These are phyloP conservation scores for Collybia sp. DNA, from an alignment of 768 basidiomycete species.

Conservation along the genomic window DNA sequence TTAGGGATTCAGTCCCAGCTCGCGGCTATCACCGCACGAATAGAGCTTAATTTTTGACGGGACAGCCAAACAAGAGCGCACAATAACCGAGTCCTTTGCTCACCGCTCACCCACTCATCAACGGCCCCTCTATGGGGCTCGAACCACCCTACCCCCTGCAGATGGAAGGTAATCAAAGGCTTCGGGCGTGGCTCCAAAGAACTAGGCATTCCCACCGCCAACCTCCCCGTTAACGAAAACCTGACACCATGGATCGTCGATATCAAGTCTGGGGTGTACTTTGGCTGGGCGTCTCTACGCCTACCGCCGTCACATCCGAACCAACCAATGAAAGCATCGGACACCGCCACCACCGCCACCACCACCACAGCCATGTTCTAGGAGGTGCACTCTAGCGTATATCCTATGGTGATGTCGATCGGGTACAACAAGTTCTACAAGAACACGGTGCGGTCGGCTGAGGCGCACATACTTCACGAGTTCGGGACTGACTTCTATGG, in stretches of 20 bases:
- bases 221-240: conserved; percentile 19
- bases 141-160: conserved; percentile 13
- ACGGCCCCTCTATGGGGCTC: conserved; percentile 9
- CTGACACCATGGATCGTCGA: conserved; percentile 20
- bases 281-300: conserved; percentile 19
- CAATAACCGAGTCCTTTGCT: no score
- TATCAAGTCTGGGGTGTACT: conserved; percentile 21
- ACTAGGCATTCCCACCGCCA: conserved; percentile 17
- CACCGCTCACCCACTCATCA: conserved; percentile 4
- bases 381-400: conserved; percentile 11
- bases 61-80: no score
- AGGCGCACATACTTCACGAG: conserved; percentile 22
- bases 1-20: no score
- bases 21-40: no score
- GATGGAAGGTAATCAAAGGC: conserved; percentile 17
- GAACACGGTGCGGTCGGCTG: conserved; percentile 20
- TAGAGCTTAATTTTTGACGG: no score
- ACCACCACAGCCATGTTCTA: not conserved
- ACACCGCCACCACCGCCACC: not conserved
- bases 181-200: conserved; percentile 15
- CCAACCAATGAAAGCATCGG: not conserved
- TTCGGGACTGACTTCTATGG: conserved; percentile 23
- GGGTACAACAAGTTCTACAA: conserved; percentile 18
- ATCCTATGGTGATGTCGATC: conserved; percentile 27
- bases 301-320: conserved; percentile 14